These are phyloP conservation scores for Glycine tomentella DNA, from an alignment of 306 rosid genomes.

Conservation along the genomic window DNA sequence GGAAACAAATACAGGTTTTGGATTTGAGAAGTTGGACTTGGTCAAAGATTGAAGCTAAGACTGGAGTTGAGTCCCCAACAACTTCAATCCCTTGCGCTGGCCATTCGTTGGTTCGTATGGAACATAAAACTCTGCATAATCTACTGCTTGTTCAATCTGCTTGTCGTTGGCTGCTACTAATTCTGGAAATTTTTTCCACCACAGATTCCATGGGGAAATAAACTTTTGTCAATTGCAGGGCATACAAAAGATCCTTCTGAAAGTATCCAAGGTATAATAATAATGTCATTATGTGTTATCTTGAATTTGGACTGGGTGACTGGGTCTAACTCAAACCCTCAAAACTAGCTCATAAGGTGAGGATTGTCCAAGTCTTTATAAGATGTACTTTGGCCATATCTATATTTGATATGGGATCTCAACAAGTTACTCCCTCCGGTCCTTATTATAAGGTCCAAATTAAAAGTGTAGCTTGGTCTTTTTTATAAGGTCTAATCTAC, in stretches of 20 bases:
- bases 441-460: no score
- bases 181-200: constrained; percentile 43
- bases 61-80: constrained; percentile 59
- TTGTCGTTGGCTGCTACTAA: constrained; percentile 35
- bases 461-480: no score
- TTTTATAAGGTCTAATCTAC: no score
- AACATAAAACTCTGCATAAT: constrained; percentile 16
- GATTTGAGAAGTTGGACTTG: constrained; percentile 93
- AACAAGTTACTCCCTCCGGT: neutral
- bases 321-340: neutral
- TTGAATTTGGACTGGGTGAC: neutral
- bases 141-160: constrained; percentile 10
- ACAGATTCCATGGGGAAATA: constrained; percentile 86
- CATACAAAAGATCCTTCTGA: constrained; percentile 86
- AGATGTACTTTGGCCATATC: neutral
- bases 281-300: neutral
- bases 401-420: neutral
- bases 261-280: constrained; percentile 74
- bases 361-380: neutral
- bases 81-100: constrained; percentile 80
- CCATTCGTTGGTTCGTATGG: constrained; percentile 87
- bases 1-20: constrained; percentile 67
- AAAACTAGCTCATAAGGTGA: neutral
- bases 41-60: constrained; percentile 79
- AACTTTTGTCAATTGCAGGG: constrained; percentile 85